Percentiles rank a stretch among this genome's conserved stretches.
Evolutionary conservation across 352 stramenopile species (phyloP).

Genomic region (Stephanocyclus meneghinianus): DNA sequence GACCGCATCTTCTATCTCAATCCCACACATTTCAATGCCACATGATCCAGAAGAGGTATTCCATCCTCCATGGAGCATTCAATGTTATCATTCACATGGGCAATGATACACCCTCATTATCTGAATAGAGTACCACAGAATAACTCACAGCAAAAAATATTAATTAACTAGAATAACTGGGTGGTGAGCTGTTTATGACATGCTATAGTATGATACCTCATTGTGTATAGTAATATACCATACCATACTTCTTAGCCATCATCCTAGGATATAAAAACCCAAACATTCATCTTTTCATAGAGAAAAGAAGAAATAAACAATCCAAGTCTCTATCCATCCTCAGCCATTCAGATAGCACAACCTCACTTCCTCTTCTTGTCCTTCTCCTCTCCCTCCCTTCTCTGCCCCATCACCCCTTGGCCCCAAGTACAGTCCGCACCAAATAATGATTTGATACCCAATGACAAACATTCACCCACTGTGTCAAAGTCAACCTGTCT

Average conservation of each 20-base stretch:
- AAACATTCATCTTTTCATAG: no score
- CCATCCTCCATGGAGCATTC: conserved; percentile 72
- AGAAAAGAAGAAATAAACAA: no score
- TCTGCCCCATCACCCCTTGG: conserved; percentile 20
- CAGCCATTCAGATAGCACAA: no score
- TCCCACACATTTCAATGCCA: conserved; percentile 72
- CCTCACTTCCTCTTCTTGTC: background rate
- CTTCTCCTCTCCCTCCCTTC: conserved; percentile 14
- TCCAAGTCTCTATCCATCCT: no score
- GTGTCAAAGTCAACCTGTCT: conserved; percentile 70
- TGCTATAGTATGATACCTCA: no score
- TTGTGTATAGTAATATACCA: no score
- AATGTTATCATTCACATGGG: conserved; percentile 60
- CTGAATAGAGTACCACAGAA: no score
- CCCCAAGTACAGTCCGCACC: conserved; percentile 66
- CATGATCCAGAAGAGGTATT: conserved; percentile 59
- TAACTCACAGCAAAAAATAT: no score
- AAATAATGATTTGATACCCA: conserved; percentile 62
- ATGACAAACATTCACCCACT: conserved; percentile 55
- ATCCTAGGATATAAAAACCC: no score
- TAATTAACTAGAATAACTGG: no score
- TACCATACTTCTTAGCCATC: no score
- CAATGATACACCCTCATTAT: conserved; percentile 91
- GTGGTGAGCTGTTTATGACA: no score
- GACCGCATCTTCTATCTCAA: conserved; percentile 66